Evolutionary conservation across 768 basidiomycete genomes (phyloP).

Genomic region (Termitomyces sp.): DNA sequence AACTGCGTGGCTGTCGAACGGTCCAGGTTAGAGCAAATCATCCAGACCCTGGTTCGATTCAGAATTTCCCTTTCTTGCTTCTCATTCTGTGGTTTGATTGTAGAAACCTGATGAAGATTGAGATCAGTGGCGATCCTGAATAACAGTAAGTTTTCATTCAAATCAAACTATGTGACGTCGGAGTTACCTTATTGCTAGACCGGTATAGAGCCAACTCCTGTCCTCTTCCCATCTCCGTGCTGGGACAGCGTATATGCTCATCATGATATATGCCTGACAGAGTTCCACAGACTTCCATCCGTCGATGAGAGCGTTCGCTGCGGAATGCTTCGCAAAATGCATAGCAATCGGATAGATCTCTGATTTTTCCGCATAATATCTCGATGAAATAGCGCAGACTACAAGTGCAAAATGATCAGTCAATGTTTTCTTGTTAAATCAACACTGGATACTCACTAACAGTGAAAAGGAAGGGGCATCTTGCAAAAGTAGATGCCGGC

Average conservation of each 20-base stretch:
- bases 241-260: conserved; percentile 78
- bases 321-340: conserved; percentile 83
- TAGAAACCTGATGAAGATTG: conserved; percentile 70
- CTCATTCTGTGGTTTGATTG: conserved; percentile 61
- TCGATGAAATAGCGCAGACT: conserved; percentile 85
- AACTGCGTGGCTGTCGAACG: conserved; percentile 85
- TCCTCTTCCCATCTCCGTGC: conserved; percentile 88
- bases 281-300: conserved; percentile 86
- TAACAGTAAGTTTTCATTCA: neutral
- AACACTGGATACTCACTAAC: conserved; percentile 49
- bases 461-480: conserved; percentile 89
- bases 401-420: neutral
- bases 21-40: conserved; percentile 62
- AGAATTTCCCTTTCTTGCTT: conserved; percentile 76
- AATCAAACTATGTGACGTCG: conserved; percentile 1
- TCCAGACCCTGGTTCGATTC: conserved; percentile 85
- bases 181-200: conserved; percentile 70
- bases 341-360: conserved; percentile 85
- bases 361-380: conserved; percentile 74
- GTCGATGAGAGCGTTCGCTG: conserved; percentile 74
- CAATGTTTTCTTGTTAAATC: neutral
- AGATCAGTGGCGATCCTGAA: conserved; percentile 81
- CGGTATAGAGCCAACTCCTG: conserved; percentile 84
- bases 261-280: conserved; percentile 86
- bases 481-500: conserved; percentile 68